Percentiles rank a stretch among this genome's conserved stretches.
Conservation (phyloP, 352 stramenopile species). For the Paralagenidium karlingii region DNA sequence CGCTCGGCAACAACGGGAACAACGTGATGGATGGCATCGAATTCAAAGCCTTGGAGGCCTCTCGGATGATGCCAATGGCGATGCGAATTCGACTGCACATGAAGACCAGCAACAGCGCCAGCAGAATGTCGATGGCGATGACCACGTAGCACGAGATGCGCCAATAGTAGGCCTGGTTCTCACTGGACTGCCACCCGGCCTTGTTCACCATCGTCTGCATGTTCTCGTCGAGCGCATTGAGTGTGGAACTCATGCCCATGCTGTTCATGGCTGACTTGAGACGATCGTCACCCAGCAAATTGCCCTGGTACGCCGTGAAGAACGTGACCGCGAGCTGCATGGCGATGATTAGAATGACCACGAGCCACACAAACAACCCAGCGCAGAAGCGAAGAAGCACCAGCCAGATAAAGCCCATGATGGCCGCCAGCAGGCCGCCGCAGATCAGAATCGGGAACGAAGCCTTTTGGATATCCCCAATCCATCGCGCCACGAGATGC, state of each 20-base stretch:
- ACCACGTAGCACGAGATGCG: constrained; percentile 65
- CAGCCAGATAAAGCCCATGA: constrained; percentile 64
- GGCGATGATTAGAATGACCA: constrained; percentile 41
- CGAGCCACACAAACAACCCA: constrained; percentile 68
- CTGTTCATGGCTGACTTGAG: constrained; percentile 31
- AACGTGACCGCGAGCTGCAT: constrained; percentile 63
- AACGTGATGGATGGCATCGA: constrained; percentile 68
- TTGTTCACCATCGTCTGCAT: constrained; percentile 27
- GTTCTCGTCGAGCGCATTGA: constrained; percentile 7
- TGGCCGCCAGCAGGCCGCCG: constrained; percentile 44
- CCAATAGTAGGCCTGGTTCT: constrained; percentile 56
- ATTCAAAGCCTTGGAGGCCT: constrained; percentile 69
- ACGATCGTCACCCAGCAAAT: constrained; percentile 34
- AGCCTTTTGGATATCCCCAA: constrained; percentile 68
- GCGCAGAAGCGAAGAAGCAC: constrained; percentile 63
- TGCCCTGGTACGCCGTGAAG: constrained; percentile 63
- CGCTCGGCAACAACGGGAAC: constrained; percentile 55
- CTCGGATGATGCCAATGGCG: constrained; percentile 77
- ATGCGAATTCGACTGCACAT: constrained; percentile 75
- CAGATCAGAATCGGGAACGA: constrained; percentile 66
- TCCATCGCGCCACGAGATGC: constrained; percentile 58
- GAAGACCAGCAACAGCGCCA: constrained; percentile 63
- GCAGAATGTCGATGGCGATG: constrained; percentile 39
- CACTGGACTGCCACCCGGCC: constrained; percentile 21
- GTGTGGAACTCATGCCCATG: constrained; percentile 27